Conservation (phyloP, 148 eudicot species). For the Salicornia ramosissima region DNA sequence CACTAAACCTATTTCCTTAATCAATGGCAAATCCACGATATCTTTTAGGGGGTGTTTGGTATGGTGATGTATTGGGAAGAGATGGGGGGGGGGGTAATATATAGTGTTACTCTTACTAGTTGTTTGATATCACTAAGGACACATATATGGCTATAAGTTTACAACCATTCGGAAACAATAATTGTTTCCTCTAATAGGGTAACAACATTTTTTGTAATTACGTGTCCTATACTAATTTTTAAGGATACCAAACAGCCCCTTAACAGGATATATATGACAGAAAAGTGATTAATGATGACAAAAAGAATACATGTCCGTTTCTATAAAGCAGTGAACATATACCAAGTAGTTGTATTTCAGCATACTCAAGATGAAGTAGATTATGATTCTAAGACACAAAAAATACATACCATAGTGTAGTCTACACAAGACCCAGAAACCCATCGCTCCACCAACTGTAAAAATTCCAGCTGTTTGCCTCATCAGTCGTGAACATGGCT, state of each 20-base stretch:
- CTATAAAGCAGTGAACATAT: not conserved
- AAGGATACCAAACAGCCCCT: no score
- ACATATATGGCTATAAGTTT: no score
- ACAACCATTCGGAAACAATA: no score
- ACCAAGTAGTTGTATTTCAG: not conserved
- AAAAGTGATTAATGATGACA: not conserved
- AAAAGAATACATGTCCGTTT: not conserved
- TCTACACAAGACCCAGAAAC: constrained; percentile 90
- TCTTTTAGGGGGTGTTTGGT: no score
- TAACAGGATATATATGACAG: no score
- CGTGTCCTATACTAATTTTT: no score
- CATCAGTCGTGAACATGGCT: constrained; percentile 86
- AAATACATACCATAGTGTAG: constrained; percentile 72
- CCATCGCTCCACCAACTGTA: constrained; percentile 81
- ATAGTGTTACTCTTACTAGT: no score
- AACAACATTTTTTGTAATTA: no score
- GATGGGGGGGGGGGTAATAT: no score
- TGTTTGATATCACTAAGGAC: no score
- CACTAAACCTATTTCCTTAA: not conserved
- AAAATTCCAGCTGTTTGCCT: constrained; percentile 87
- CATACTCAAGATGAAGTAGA: not conserved
- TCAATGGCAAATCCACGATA: not conserved
- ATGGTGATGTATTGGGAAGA: no score
- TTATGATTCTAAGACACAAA: not conserved
- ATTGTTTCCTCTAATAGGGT: no score